A percentile compares a stretch with the other conserved stretches of the same genome.
Conservation (phyloP, 805 yeast genomes). For the Kodamaea kakaduensis region DNA sequence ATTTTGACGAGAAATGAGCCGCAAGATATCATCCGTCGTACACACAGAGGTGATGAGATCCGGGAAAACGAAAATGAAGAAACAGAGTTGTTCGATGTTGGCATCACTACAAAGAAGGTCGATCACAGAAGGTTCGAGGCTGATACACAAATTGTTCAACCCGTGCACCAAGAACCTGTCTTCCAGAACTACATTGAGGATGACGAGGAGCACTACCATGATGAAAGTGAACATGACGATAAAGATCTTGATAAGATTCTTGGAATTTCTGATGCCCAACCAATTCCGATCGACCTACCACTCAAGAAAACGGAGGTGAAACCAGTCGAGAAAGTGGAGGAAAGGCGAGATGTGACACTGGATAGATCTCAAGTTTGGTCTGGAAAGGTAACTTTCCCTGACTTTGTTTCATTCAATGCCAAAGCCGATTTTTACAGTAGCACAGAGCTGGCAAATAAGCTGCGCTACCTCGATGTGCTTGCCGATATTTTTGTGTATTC, state of each 20-base stretch:
- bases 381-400: conserved; percentile 48
- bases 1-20: conserved; percentile 56
- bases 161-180: no score
- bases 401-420: conserved; percentile 43
- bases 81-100: conserved; percentile 22
- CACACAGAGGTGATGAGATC: conserved; percentile 88
- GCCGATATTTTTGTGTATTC: conserved; percentile 26
- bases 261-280: neutral
- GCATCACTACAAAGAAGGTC: conserved; percentile 28
- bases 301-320: neutral
- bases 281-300: neutral
- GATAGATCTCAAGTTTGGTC: conserved; percentile 40
- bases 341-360: no score
- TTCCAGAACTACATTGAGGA: no score
- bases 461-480: conserved; percentile 24
- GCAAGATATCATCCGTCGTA: conserved; percentile 63
- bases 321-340: no score
- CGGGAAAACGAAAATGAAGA: conserved; percentile 44
- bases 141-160: conserved; percentile 16
- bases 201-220: conserved; percentile 19
- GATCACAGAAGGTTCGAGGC: conserved; percentile 33
- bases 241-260: conserved; percentile 6
- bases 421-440: conserved; percentile 36
- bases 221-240: conserved; percentile 6
- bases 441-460: conserved; percentile 18